Percentiles rank a stretch among this genome's conserved stretches.
Evolutionary conservation across 176 grass and related monocot genomes (phyloP).

Genomic region (Paspalum notatum): DNA sequence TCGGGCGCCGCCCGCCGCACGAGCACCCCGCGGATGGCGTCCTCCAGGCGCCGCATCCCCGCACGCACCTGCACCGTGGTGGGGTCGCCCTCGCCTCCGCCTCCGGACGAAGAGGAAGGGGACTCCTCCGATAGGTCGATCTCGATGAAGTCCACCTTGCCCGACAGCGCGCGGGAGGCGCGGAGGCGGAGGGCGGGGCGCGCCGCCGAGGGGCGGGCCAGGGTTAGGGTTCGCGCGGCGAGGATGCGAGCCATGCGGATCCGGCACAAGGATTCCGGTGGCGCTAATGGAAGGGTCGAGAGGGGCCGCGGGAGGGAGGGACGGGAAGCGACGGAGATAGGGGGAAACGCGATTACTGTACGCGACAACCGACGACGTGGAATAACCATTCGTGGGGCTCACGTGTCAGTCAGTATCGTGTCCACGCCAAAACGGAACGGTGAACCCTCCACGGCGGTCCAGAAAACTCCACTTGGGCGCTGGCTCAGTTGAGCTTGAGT

Average conservation of each 20-base stretch:
- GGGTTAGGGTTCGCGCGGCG: slow-evolving; percentile 55
- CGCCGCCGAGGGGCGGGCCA: slow-evolving; percentile 8
- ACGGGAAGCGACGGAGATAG: background rate
- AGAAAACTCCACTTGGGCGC: no score
- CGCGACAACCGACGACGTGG: background rate
- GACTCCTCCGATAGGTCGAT: slow-evolving; percentile 71
- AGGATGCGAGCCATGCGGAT: slow-evolving; percentile 69
- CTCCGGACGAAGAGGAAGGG: slow-evolving; percentile 30
- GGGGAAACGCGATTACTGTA: background rate
- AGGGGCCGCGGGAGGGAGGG: background rate
- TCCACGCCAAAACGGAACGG: no score
- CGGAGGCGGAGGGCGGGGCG: background rate
- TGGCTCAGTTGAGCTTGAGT: no score
- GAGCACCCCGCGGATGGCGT: slow-evolving; percentile 70
- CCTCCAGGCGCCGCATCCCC: slow-evolving; percentile 71
- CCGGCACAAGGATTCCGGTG: background rate
- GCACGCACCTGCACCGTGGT: slow-evolving; percentile 28
- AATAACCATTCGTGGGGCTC: no score
- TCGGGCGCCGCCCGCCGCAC: slow-evolving; percentile 74
- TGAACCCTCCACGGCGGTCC: no score
- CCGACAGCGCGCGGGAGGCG: slow-evolving; percentile 35
- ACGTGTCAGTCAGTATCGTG: no score
- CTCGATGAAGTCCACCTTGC: slow-evolving; percentile 72
- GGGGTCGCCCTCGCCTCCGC: slow-evolving; percentile 31
- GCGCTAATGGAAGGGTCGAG: slow-evolving; percentile 15